Evolutionary conservation across 2,329 filamentous ascomycete species (phyloP).

Genomic region (Fusarium armeniacum): DNA sequence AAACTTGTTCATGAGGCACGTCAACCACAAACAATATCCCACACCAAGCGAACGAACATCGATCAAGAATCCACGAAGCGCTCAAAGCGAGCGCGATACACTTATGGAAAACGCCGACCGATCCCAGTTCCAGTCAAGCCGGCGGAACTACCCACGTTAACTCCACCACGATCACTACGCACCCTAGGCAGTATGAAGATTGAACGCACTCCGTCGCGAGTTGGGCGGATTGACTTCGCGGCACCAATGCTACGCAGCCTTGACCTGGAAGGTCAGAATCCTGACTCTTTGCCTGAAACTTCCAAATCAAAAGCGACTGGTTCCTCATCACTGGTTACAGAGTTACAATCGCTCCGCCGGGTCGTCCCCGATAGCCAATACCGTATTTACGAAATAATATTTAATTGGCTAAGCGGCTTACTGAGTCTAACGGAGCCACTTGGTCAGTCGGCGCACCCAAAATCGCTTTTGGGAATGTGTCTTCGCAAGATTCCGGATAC

Average conservation of each 20-base stretch:
- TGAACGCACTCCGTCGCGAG: slow-evolving; percentile 44
- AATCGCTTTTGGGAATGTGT: slow-evolving; percentile 57
- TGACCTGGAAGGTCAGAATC: slow-evolving; percentile 36
- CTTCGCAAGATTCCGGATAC: slow-evolving; percentile 52
- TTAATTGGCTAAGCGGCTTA: slow-evolving; percentile 52
- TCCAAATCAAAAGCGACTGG: slow-evolving; percentile 6
- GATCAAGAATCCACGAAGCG: slow-evolving; percentile 16
- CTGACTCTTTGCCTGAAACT: slow-evolving; percentile 8
- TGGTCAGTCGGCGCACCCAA: slow-evolving; percentile 43
- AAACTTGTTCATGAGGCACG: slow-evolving; percentile 51
- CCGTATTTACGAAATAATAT: slow-evolving; percentile 54
- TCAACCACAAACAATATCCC: slow-evolving; percentile 13
- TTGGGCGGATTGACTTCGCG: slow-evolving; percentile 49
- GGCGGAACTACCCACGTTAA: slow-evolving; percentile 16
- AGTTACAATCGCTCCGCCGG: slow-evolving; percentile 47
- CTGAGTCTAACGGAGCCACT: slow-evolving; percentile 49
- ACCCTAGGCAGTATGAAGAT: slow-evolving; percentile 52
- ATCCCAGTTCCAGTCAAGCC: slow-evolving; percentile 16
- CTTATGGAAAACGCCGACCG: slow-evolving; percentile 49
- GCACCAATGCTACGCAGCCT: slow-evolving; percentile 52
- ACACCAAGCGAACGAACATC: slow-evolving; percentile 44
- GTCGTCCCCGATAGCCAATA: slow-evolving; percentile 45
- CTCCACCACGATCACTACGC: slow-evolving; percentile 50
- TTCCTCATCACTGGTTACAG: slow-evolving; percentile 33
- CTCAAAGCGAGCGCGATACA: slow-evolving; percentile 51